phyloP scores from a whole-genome alignment of 257 asterid genomes.

The Ophiorrhiza pumila region DNA sequence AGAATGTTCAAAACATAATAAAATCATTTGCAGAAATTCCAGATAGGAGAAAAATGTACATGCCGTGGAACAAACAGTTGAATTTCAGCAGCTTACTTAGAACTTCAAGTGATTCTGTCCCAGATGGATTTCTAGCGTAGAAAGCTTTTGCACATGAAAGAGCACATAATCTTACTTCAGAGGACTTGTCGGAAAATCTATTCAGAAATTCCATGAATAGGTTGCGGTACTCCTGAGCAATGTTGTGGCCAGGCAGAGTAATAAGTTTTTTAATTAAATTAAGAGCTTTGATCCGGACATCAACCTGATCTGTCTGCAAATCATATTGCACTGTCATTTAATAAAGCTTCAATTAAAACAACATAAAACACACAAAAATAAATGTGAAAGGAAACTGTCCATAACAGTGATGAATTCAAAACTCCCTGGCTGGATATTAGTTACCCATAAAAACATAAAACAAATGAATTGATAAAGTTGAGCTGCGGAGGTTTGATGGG shows the following conservation, averaged over 20 bases:
- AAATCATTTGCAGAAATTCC: conserved; percentile 7
- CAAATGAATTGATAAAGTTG: background rate
- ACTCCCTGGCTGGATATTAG: conserved; percentile 1
- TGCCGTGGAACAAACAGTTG: background rate
- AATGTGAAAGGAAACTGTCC: background rate
- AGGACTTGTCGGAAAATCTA: conserved; percentile 77
- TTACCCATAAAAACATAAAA: background rate
- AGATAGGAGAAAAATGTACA: background rate
- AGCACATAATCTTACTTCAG: conserved; percentile 76
- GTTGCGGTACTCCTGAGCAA: conserved; percentile 53
- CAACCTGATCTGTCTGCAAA: conserved; percentile 93
- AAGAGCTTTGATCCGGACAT: conserved; percentile 84
- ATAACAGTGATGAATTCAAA: background rate
- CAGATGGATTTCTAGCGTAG: conserved; percentile 47
- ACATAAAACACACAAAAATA: background rate
- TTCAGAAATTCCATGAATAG: conserved; percentile 60
- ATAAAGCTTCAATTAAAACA: conserved; percentile 26
- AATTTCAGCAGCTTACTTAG: conserved; percentile 56
- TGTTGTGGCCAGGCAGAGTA: conserved; percentile 54
- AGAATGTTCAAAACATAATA: conserved; percentile 19
- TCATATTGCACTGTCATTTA: conserved; percentile 17
- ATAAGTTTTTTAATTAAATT: conserved; percentile 56
- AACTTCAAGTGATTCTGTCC: conserved; percentile 52
- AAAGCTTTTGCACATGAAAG: conserved; percentile 72
- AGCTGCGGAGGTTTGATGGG: background rate